These are phyloP conservation scores for Clarireedia hainanense DNA, from an alignment of 2,329 filamentous ascomycete genomes.

Conservation along the genomic window DNA sequence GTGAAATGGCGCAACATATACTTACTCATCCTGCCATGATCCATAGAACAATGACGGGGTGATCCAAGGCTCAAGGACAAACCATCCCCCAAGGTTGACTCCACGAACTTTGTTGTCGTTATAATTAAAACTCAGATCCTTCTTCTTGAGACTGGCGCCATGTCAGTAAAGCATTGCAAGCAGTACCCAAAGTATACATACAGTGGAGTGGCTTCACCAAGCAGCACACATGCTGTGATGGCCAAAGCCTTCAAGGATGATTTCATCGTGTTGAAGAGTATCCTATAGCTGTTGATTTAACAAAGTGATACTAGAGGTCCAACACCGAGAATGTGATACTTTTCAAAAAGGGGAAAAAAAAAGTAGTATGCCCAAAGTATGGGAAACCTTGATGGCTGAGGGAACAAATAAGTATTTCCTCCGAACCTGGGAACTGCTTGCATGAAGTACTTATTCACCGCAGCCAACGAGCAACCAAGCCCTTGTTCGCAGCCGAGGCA, in stretches of 20 bases:
- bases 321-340: neutral
- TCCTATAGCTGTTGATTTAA: neutral
- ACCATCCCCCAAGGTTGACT: conserved; percentile 53
- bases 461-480: neutral
- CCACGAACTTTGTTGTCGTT: conserved; percentile 48
- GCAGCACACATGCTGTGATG: conserved; percentile 11
- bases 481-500: too few relatives aligned
- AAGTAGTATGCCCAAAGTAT: neutral
- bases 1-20: neutral
- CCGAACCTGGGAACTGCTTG: neutral
- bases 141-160: conserved; percentile 11
- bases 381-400: neutral
- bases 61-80: conserved; percentile 39
- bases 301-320: neutral
- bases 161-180: conserved; percentile 6
- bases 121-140: conserved; percentile 41
- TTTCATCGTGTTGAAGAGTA: conserved; percentile 3
- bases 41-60: conserved; percentile 45
- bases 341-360: neutral
- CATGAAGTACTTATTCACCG: neutral
- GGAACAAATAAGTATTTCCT: neutral
- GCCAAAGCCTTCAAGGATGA: conserved; percentile 14
- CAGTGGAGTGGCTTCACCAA: conserved; percentile 17
- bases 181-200: neutral
- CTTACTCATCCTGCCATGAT: conserved; percentile 27